phyloP scores from a whole-genome alignment of 768 basidiomycete species.

The Boletus sensibilis region DNA sequence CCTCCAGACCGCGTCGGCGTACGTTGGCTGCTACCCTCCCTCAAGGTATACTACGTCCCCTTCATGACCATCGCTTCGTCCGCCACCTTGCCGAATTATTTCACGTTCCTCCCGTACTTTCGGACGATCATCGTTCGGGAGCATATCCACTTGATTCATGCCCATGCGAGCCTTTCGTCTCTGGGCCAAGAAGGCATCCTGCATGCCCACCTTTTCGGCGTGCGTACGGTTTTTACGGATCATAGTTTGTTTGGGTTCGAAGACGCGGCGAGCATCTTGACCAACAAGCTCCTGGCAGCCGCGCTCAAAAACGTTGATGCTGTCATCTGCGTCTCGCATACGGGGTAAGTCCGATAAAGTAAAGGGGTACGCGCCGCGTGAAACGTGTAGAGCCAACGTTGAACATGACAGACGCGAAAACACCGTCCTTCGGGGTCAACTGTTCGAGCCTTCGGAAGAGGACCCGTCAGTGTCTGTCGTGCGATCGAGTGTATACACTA shows the following conservation, averaged over 20 bases:
- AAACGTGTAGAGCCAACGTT: not conserved
- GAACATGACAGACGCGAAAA: slow-evolving; percentile 79
- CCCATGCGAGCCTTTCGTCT: slow-evolving; percentile 86
- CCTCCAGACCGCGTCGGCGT: slow-evolving; percentile 82
- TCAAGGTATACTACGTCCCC: slow-evolving; percentile 96
- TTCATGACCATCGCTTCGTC: slow-evolving; percentile 86
- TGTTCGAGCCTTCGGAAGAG: slow-evolving; percentile 54
- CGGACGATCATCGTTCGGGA: slow-evolving; percentile 87
- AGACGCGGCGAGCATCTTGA: slow-evolving; percentile 94
- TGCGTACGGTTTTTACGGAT: slow-evolving; percentile 94
- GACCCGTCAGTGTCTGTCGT: slow-evolving; percentile 46
- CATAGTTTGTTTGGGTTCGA: slow-evolving; percentile 96
- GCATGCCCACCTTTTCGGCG: slow-evolving; percentile 81
- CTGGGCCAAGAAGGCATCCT: slow-evolving; percentile 92
- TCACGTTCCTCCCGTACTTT: slow-evolving; percentile 89
- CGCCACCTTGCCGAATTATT: slow-evolving; percentile 92
- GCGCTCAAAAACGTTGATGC: slow-evolving; percentile 90
- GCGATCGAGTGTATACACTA: slow-evolving; percentile 75
- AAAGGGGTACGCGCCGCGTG: not conserved
- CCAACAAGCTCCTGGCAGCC: slow-evolving; percentile 90
- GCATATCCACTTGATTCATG: slow-evolving; percentile 83
- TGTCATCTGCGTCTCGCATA: slow-evolving; percentile 95
- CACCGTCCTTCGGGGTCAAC: slow-evolving; percentile 82
- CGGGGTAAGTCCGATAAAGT: slow-evolving; percentile 60
- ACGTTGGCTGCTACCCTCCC: slow-evolving; percentile 79